Evolutionary conservation across 2,329 filamentous ascomycete genomes (phyloP).

Genomic region (Penicillium corylophilum): DNA sequence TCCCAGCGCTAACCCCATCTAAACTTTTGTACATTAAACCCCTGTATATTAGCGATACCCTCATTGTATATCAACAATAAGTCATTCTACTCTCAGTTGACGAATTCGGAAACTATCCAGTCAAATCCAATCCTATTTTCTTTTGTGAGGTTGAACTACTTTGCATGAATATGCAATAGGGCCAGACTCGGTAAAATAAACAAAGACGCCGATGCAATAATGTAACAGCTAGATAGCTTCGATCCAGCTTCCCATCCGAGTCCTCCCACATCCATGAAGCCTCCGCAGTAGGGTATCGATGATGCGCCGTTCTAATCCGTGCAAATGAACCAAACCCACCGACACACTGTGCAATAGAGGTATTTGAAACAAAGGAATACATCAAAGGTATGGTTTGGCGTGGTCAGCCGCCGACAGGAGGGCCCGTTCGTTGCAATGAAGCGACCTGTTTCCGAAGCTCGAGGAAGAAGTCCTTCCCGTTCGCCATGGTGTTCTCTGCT

Average conservation of each 20-base stretch:
- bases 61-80: background rate
- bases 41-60: background rate
- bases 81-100: background rate
- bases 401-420: conserved; percentile 36
- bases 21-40: conserved; percentile 27
- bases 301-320: conserved; percentile 27
- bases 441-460: conserved; percentile 50
- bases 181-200: conserved; percentile 11
- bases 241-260: conserved; percentile 10
- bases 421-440: conserved; percentile 38
- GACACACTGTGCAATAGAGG: conserved; percentile 20
- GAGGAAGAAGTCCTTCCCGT: conserved; percentile 51
- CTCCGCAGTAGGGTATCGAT: conserved; percentile 28
- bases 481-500: conserved; percentile 49
- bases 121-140: background rate
- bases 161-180: conserved; percentile 5
- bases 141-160: background rate
- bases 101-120: background rate
- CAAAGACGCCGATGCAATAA: conserved; percentile 28
- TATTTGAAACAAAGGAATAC: conserved; percentile 13
- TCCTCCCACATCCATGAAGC: conserved; percentile 22
- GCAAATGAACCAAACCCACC: conserved; percentile 20
- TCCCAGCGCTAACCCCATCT: conserved; percentile 25
- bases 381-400: conserved; percentile 1
- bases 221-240: conserved; percentile 10